Percentiles rank a stretch among this genome's conserved stretches.
Conservation (phyloP, 805 yeast genomes). For the Starmerella roubikii region DNA sequence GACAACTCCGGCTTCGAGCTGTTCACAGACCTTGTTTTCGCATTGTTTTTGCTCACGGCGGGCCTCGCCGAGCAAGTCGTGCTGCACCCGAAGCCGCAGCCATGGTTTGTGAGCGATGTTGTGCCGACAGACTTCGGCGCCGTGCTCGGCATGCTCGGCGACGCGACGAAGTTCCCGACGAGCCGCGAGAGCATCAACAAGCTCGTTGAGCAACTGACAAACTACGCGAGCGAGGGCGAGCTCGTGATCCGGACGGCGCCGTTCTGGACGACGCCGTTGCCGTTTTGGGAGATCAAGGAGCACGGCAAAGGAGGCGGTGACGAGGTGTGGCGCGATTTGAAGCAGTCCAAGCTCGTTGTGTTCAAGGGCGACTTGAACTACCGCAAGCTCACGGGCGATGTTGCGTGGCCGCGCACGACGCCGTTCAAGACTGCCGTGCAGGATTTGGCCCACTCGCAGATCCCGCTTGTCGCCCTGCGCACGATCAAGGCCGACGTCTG, state of each 20-base stretch:
- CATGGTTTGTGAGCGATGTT: conserved; percentile 97
- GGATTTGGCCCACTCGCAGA: conserved; percentile 45
- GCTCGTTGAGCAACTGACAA: conserved; percentile 35
- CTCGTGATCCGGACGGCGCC: conserved; percentile 44
- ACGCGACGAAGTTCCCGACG: conserved; percentile 37
- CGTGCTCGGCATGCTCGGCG: conserved; percentile 43
- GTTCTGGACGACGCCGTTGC: conserved; percentile 76
- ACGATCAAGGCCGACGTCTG: conserved; percentile 95
- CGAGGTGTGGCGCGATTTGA: conserved; percentile 46
- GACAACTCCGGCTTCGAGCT: conserved; percentile 95
- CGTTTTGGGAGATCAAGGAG: conserved; percentile 57
- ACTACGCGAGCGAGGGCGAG: conserved; percentile 34
- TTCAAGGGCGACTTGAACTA: conserved; percentile 95
- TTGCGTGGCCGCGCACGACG: conserved; percentile 74
- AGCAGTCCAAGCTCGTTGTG: conserved; percentile 48
- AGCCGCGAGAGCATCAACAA: conserved; percentile 36
- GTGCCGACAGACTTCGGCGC: conserved; percentile 64
- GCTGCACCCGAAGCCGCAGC: conserved; percentile 78
- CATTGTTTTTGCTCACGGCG: conserved; percentile 56
- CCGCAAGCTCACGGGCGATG: conserved; percentile 84
- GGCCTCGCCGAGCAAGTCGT: conserved; percentile 50
- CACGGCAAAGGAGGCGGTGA: conserved; percentile 44
- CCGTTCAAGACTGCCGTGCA: conserved; percentile 59
- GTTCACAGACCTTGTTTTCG: conserved; percentile 64
- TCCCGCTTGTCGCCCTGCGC: conserved; percentile 63